A percentile compares a stretch with the other conserved stretches of the same genome.
These are phyloP conservation scores for Hericium rajendrae DNA, from an alignment of 768 basidiomycete genomes.

Conservation along the genomic window DNA sequence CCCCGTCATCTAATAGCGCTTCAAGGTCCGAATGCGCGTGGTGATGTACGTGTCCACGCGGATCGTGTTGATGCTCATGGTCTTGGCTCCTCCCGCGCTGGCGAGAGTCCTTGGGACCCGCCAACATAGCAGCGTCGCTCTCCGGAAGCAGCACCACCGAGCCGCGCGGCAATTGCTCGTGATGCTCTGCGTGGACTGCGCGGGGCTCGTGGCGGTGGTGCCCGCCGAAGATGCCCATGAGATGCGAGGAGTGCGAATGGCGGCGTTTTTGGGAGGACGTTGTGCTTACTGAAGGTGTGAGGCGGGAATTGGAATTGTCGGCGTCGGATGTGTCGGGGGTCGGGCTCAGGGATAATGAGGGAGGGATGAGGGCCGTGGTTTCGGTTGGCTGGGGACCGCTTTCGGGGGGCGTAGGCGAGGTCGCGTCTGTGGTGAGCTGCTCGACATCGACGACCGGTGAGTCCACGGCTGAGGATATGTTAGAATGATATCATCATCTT, in stretches of 20 bases:
- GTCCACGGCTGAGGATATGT: background rate
- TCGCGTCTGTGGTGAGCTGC: background rate
- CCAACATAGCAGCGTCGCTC: background rate
- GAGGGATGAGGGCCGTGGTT: background rate
- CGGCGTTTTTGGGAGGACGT: background rate
- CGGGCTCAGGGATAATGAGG: background rate
- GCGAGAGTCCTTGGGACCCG: background rate
- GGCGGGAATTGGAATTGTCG: background rate
- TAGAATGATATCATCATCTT: background rate
- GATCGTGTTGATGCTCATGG: constrained; percentile 1
- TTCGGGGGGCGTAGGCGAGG: background rate
- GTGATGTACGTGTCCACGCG: background rate
- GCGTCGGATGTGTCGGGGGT: background rate
- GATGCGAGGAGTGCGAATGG: background rate
- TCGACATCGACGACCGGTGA: no score
- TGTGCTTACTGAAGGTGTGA: background rate
- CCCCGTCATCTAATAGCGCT: background rate
- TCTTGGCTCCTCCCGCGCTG: background rate
- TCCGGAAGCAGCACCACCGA: background rate
- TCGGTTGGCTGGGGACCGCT: background rate
- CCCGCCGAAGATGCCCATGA: constrained; percentile 21
- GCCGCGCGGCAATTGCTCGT: constrained; percentile 5
- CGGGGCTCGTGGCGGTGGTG: constrained; percentile 27
- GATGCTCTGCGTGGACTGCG: constrained; percentile 18
- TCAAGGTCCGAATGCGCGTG: constrained; percentile 8